Evolutionary conservation across 2,329 filamentous ascomycete species (phyloP).

Genomic region (Ceratocystiopsis brevicomis): DNA sequence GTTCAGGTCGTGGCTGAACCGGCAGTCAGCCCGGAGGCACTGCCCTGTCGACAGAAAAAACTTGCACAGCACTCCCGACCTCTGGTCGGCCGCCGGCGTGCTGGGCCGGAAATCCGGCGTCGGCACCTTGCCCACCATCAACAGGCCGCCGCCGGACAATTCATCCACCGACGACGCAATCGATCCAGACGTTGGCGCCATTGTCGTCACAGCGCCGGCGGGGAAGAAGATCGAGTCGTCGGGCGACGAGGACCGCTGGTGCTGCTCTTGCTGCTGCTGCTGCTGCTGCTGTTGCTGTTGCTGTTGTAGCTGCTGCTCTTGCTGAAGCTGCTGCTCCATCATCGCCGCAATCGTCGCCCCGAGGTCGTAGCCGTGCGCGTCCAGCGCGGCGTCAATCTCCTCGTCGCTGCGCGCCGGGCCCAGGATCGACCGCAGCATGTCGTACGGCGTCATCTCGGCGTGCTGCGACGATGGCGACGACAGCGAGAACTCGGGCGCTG

Average conservation of each 20-base stretch:
- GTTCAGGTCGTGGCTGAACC: conserved; percentile 90
- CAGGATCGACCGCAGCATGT: conserved; percentile 89
- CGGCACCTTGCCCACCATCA: conserved; percentile 76
- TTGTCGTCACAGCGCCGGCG: not conserved
- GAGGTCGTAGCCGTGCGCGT: conserved; percentile 78
- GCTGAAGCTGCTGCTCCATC: conserved; percentile 47
- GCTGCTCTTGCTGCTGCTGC: conserved; percentile 14
- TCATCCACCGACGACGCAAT: conserved; percentile 24
- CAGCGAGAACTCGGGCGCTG: conserved; percentile 56
- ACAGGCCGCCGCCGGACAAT: conserved; percentile 33
- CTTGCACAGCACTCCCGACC: conserved; percentile 84
- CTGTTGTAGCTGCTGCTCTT: conserved; percentile 26
- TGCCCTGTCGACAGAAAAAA: conserved; percentile 94
- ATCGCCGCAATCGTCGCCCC: conserved; percentile 79
- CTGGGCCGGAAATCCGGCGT: conserved; percentile 52
- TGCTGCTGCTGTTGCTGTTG: conserved; percentile 25
- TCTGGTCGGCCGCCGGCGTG: conserved; percentile 53
- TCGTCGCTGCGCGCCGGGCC: conserved; percentile 80
- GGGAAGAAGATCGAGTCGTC: no score
- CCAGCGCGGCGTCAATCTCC: conserved; percentile 81
- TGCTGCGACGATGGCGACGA: conserved; percentile 32
- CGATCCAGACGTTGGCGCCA: conserved; percentile 3
- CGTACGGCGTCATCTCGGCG: conserved; percentile 90
- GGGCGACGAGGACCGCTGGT: no score
- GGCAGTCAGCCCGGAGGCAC: conserved; percentile 85